phyloP scores from a whole-genome alignment of 176 grass and related monocot species.

The Carex parvula region DNA sequence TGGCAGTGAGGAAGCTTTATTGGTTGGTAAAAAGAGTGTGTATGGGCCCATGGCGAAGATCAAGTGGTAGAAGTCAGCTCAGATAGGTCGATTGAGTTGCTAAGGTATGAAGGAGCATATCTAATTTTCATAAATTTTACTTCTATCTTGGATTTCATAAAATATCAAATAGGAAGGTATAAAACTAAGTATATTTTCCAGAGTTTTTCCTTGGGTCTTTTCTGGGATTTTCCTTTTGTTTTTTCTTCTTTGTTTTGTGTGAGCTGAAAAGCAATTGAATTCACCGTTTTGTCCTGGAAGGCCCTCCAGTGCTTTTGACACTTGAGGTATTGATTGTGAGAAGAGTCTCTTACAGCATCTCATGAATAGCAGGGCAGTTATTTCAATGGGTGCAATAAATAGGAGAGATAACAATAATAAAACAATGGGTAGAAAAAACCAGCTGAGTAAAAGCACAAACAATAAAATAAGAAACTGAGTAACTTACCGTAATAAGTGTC shows the following conservation, averaged over 20 bases:
- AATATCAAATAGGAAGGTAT: background rate
- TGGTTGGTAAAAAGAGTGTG: background rate
- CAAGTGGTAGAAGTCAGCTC: background rate
- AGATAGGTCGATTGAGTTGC: background rate
- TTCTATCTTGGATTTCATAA: background rate
- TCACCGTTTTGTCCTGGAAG: background rate
- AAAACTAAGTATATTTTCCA: background rate
- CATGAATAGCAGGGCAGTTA: conserved; percentile 80
- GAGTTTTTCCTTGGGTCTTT: background rate
- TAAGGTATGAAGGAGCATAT: background rate
- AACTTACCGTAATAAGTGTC: conserved; percentile 74
- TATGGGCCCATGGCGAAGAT: background rate
- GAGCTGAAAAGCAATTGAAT: background rate
- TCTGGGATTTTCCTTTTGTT: background rate
- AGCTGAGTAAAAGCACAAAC: background rate
- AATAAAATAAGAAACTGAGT: background rate
- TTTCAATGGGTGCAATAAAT: conserved; percentile 23
- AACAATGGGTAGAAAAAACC: background rate
- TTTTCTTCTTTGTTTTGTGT: background rate
- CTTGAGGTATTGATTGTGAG: background rate
- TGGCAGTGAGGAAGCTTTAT: no score
- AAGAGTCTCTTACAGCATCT: conserved; percentile 77
- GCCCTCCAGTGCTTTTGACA: background rate
- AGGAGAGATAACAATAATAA: conserved; percentile 21
- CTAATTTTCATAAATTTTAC: background rate